Base-by-base conservation (phyloP, 805 yeast species). In the Metschnikowia lachancei region DNA sequence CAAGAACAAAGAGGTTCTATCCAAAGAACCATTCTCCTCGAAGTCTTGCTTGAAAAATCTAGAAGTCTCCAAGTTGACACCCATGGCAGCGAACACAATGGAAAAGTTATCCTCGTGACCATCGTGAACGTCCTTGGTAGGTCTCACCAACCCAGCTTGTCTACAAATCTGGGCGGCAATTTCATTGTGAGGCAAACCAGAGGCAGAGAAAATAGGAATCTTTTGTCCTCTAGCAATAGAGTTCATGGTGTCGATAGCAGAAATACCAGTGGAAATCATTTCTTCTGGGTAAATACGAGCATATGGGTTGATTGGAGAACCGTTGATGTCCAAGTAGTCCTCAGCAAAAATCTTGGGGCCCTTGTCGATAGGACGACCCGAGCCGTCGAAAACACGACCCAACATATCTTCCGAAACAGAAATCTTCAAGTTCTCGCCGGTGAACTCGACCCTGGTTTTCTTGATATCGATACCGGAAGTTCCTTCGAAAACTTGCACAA, bases 201-300 rank as follows among this genome's bases (percentile, higher is more conserved):
- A 90, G 39, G 99, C 99, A 45, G 97, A 89, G 76, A 94, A 94
- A 69, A 94, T 95, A 45, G 99, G 99, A 67, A 94, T 94, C 76
- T 94, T 94, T 76, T 94, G 99, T 58, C 99, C 99, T 81, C 99
- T 88, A 50, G 99, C 99, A 78, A 94, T 94, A 36, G 99, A 92
- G 74, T 94, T 95, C 99, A 94, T 94, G 47, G 97, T 91, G 70
- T 94, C 99, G 65, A 94, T 94, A 41, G 99, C 97, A 40, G 97
- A 91, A 54, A 94, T 80, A 81, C 99, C 99, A 16, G 99, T 95
- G 43, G 97, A 90, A 61, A 94, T 94, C 99, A 94, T 94, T 76
- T 94, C 99, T 77, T 94, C 99, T 26, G 99, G 99, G 68, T 95
- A 95, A 59, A 94, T 94, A 75, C 99, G 91, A 36, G 97, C 95